Percentiles rank a stretch among this genome's conserved stretches.
phyloP scores from a whole-genome alignment of 2,329 filamentous ascomycete species.

The Sclerotiophoma versabilis region DNA sequence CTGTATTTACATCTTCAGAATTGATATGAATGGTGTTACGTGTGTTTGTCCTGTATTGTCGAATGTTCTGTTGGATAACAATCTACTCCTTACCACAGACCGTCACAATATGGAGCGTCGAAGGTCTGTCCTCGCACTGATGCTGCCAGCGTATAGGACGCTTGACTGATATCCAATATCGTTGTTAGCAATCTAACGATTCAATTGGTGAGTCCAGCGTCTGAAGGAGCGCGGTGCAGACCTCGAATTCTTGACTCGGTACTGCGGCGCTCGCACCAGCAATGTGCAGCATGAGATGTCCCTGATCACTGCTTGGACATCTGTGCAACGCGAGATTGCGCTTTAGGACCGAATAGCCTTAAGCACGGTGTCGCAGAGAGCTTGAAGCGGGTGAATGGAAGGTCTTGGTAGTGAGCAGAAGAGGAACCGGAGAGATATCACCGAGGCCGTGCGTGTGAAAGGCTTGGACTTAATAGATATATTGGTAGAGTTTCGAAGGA shows the following conservation, averaged over 20 bases:
- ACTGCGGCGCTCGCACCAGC: background rate
- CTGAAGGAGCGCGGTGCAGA: background rate
- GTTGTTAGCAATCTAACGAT: background rate
- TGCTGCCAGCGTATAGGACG: background rate
- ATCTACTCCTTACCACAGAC: background rate
- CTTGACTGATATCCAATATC: background rate
- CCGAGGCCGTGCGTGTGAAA: constrained; percentile 8
- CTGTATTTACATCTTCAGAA: too few species aligned
- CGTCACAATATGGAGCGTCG: background rate
- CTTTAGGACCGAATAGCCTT: background rate
- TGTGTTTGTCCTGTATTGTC: too few species aligned
- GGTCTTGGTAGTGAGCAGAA: constrained; percentile 9
- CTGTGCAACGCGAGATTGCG: background rate
- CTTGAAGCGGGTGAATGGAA: background rate
- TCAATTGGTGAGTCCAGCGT: background rate
- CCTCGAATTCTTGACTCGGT: background rate
- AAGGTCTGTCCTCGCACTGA: too few species aligned
- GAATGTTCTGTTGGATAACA: background rate
- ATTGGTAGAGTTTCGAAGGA: constrained; percentile 33
- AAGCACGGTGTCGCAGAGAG: background rate
- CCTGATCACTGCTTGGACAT: background rate
- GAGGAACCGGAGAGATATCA: constrained; percentile 2
- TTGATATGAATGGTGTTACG: too few species aligned
- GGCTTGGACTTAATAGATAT: constrained; percentile 33
- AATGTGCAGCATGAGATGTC: background rate